Evolutionary conservation across 176 grass and related monocot species (phyloP).

Genomic region (Triticum turgidum): DNA sequence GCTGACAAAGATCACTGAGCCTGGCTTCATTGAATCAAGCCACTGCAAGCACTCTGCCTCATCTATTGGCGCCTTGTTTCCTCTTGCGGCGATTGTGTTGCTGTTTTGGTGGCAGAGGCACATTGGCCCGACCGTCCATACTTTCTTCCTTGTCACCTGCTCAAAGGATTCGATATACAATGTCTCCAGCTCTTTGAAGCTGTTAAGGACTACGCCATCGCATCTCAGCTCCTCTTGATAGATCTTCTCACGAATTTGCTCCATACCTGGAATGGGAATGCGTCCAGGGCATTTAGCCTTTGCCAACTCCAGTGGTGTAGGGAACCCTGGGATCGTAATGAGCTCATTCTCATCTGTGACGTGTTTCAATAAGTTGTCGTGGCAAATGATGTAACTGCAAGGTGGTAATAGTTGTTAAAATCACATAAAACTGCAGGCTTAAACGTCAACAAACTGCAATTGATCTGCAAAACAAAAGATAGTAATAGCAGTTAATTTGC

Average conservation of each 20-base stretch:
- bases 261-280: neutral
- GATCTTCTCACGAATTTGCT: conserved; percentile 28
- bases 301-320: conserved; percentile 42
- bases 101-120: conserved; percentile 42
- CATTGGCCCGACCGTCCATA: conserved; percentile 60
- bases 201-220: conserved; percentile 57
- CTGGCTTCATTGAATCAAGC: conserved; percentile 43
- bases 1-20: conserved; percentile 61
- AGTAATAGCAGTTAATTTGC: neutral
- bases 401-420: neutral
- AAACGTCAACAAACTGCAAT: neutral
- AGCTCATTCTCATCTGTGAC: conserved; percentile 45
- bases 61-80: conserved; percentile 47
- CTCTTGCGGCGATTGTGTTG: conserved; percentile 30
- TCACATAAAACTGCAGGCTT: neutral
- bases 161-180: conserved; percentile 37
- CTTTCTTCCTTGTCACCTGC: conserved; percentile 37
- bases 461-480: neutral
- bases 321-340: conserved; percentile 45
- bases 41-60: conserved; percentile 45
- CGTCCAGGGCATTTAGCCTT: conserved; percentile 28
- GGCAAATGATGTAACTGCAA: conserved; percentile 34
- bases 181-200: conserved; percentile 53
- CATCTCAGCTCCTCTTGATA: conserved; percentile 30
- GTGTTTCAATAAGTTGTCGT: conserved; percentile 31